Percentiles rank a stretch among this genome's conserved stretches.
Evolutionary conservation across 345 rosid genomes (phyloP).

Genomic region (Melastoma malabathricum): DNA sequence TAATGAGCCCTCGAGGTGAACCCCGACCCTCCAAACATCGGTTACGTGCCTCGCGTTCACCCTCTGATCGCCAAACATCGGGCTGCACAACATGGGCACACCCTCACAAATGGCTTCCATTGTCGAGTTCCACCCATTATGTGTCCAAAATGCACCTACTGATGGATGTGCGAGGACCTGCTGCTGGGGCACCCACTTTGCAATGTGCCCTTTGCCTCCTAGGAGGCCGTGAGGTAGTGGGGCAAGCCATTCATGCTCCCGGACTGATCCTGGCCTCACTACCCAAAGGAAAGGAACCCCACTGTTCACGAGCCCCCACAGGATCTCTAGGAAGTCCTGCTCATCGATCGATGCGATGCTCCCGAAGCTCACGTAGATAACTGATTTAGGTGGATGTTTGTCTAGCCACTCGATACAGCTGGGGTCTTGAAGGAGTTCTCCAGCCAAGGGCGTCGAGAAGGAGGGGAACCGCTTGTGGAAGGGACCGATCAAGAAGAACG

Average conservation of each 20-base stretch:
- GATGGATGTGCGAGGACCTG: background rate
- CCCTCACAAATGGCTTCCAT: background rate
- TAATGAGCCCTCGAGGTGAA: constrained; percentile 1
- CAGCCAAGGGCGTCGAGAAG: constrained; percentile 8
- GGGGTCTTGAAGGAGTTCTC: constrained; percentile 11
- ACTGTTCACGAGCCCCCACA: background rate
- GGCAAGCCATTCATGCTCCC: background rate
- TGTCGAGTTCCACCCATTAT: constrained; percentile 2
- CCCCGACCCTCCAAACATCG: background rate
- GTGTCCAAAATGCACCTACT: constrained; percentile 2
- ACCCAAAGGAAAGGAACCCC: constrained; percentile 1
- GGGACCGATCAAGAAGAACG: constrained; percentile 23
- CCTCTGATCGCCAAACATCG: background rate
- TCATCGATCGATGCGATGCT: constrained; percentile 14
- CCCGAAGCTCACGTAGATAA: constrained; percentile 25
- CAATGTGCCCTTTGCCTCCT: background rate
- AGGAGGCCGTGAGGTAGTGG: constrained; percentile 2
- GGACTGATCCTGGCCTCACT: background rate
- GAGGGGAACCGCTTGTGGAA: constrained; percentile 17
- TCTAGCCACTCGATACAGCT: constrained; percentile 22
- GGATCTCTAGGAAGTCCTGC: constrained; percentile 6
- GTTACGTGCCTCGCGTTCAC: constrained; percentile 4
- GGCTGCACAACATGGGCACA: background rate
- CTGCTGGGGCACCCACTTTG: background rate
- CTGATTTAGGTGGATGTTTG: constrained; percentile 17